These are phyloP conservation scores for Rhodotorula mucilaginosa DNA, from an alignment of 1,284 basidiomycete species.

Conservation along the genomic window DNA sequence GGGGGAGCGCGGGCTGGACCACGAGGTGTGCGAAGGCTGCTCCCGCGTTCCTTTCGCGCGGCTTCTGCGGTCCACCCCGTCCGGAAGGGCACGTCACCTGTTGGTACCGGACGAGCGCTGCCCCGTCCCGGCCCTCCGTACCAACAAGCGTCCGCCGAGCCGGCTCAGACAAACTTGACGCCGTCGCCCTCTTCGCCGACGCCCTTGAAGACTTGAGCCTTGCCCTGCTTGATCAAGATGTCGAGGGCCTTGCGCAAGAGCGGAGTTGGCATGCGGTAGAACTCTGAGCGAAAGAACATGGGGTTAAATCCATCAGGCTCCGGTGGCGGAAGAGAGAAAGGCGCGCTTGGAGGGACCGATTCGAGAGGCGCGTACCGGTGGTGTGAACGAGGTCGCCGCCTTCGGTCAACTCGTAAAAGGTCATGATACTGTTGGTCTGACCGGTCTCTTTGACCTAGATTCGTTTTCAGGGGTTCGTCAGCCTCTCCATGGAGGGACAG, in stretches of 20 bases:
- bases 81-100: too few relatives aligned
- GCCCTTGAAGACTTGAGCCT: constrained; percentile 54
- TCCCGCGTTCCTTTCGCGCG: too few relatives aligned
- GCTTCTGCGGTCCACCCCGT: too few relatives aligned
- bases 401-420: constrained; percentile 57
- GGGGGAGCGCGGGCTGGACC: too few relatives aligned
- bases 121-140: neutral
- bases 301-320: too few relatives aligned
- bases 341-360: too few relatives aligned
- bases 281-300: constrained; percentile 48
- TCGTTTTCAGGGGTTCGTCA: neutral
- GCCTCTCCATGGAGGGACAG: too few relatives aligned
- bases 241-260: constrained; percentile 53
- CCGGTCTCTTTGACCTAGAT: constrained; percentile 54
- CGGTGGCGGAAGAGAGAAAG: neutral
- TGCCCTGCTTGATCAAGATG: constrained; percentile 53
- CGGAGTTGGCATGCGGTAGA: constrained; percentile 51
- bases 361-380: constrained; percentile 43
- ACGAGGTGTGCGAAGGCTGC: too few relatives aligned
- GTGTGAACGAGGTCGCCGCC: constrained; percentile 52
- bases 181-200: constrained; percentile 51
- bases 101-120: too few relatives aligned
- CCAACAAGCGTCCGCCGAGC: neutral
- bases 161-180: constrained; percentile 53
- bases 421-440: constrained; percentile 55